Conservation (phyloP, 2,329 filamentous ascomycete genomes). For the Cytospora piceae region DNA sequence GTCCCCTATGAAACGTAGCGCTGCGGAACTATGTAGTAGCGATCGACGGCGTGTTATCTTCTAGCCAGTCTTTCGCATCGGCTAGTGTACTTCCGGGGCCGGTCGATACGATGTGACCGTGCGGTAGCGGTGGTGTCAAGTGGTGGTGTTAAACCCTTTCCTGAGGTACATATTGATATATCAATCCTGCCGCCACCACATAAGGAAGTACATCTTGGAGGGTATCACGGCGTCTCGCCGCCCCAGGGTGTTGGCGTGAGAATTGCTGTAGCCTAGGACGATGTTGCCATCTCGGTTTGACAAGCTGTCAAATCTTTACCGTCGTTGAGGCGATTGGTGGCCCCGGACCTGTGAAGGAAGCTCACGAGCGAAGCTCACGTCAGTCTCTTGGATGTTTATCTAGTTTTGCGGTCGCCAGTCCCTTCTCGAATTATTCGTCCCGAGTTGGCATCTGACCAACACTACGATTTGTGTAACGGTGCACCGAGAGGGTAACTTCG, state of each 20-base stretch:
- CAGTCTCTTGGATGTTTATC: too few relatives aligned
- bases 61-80: not conserved
- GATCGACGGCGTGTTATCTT: not conserved
- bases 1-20: not conserved
- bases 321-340: conserved; percentile 1
- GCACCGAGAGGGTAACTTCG: not conserved
- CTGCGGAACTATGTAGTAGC: not conserved
- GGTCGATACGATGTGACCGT: not conserved
- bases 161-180: not conserved
- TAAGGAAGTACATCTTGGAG: not conserved
- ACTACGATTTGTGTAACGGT: not conserved
- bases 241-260: not conserved
- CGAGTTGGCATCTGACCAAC: not conserved
- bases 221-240: conserved; percentile 4
- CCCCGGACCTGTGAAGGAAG: not conserved
- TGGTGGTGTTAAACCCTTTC: not conserved
- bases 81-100: not conserved
- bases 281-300: not conserved
- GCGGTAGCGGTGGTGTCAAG: not conserved
- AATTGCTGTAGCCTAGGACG: not conserved
- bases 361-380: not conserved
- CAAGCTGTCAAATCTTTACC: not conserved
- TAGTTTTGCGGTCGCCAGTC: too few relatives aligned
- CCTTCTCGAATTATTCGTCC: not conserved
- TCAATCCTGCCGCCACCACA: not conserved